phyloP scores from a whole-genome alignment of 768 basidiomycete species.

The Kondoa subrosea region DNA sequence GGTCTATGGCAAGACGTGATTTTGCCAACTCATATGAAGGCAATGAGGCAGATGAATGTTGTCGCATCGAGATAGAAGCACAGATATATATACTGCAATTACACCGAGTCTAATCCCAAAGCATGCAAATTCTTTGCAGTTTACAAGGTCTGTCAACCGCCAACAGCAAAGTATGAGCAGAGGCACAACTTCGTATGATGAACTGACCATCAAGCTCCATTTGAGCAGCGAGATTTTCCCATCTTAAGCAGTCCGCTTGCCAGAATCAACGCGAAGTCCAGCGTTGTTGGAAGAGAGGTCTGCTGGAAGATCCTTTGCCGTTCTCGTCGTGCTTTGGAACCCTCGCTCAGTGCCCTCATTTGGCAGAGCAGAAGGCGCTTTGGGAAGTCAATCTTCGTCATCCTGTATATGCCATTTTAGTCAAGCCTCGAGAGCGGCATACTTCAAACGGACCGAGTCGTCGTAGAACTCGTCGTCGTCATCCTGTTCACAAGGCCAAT shows the following conservation, averaged over 20 bases:
- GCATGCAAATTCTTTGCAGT: too few species aligned
- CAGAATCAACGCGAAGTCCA: background rate
- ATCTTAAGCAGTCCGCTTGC: too few species aligned
- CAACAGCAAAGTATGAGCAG: background rate
- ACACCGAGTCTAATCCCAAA: too few species aligned
- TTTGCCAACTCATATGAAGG: background rate
- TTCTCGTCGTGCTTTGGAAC: background rate
- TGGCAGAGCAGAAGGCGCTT: background rate
- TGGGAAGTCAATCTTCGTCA: background rate
- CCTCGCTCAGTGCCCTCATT: background rate
- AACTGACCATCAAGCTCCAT: background rate
- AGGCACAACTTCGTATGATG: background rate
- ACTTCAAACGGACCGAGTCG: too few species aligned
- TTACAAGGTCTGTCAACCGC: background rate
- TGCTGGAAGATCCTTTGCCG: background rate
- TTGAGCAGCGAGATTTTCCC: too few species aligned
- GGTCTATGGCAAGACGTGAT: too few species aligned
- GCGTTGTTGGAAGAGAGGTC: background rate
- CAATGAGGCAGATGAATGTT: background rate
- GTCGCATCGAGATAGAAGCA: too few species aligned
- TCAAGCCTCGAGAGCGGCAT: too few species aligned
- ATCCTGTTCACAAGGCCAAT: background rate
- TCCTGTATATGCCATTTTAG: too few species aligned
- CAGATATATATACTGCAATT: too few species aligned
- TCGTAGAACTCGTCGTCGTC: conserved; percentile 4